A percentile compares a stretch with the other conserved stretches of the same genome.
Evolutionary conservation across 176 grass and related monocot species (phyloP).

Genomic region (Oryza nivara): DNA sequence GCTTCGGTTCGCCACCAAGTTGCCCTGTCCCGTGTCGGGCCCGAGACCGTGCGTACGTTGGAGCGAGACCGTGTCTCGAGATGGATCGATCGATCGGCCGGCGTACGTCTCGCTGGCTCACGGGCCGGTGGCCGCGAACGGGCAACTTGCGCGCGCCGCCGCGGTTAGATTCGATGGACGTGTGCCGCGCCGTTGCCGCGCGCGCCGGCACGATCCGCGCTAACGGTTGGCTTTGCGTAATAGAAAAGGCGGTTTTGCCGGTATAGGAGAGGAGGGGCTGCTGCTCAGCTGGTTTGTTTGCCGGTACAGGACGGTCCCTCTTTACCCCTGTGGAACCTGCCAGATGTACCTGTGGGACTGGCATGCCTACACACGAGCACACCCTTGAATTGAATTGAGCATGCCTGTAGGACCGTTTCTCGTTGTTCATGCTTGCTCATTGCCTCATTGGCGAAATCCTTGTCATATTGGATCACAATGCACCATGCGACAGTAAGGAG

Average conservation of each 20-base stretch:
- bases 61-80: neutral
- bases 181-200: neutral
- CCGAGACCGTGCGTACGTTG: neutral
- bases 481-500: neutral
- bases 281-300: neutral
- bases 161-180: neutral
- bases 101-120: neutral
- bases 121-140: neutral
- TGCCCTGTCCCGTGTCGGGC: neutral
- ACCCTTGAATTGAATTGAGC: neutral
- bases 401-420: neutral
- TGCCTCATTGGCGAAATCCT: neutral
- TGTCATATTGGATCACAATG: neutral
- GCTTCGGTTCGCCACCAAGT: slow-evolving; percentile 10
- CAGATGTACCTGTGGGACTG: neutral
- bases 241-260: neutral
- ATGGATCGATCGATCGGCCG: neutral
- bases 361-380: neutral
- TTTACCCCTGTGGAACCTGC: slow-evolving; percentile 4
- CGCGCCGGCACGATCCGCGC: neutral
- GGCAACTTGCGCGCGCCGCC: neutral
- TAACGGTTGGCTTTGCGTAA: neutral
- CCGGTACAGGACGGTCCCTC: neutral
- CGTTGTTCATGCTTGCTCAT: neutral
- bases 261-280: neutral